Evolutionary conservation across 2,329 filamentous ascomycete species (phyloP), one percentile per base, ranked within the genome.

Genomic region (Aspergillus pseudoglaucus): DNA sequence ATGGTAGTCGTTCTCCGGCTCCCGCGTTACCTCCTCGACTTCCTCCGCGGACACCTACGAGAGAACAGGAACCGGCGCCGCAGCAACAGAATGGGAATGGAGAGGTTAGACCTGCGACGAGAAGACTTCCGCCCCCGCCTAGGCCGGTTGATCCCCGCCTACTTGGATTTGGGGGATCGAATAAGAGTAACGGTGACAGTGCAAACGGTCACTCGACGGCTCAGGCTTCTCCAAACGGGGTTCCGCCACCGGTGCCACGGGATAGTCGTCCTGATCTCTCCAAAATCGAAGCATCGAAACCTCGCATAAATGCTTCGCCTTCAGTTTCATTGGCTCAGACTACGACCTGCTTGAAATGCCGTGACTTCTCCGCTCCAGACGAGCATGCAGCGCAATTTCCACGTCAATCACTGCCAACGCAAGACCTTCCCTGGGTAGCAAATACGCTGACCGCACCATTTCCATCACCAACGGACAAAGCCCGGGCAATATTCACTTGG

Each of bases 401-500:
- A 4, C 76, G 83, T 25, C 70, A 85, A 40, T 80, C 82, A 1
- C 77, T 96, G 15, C 88, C 88, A 40, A 83, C 85, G 0, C 69
- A 72, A 3, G 77, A 82, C 55, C 74, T 93, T 3, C 81, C 78
- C 17, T 87, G 87, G 72, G 77, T 98, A 20, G 90, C 90, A 0
- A 78, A 81, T 45, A 81, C 87, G 45, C 79, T 97, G 17, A 95
- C 89, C 48, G 75, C 78, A 3, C 85, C 87, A 0, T 96, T 97
- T 62, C 70, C 82, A 1, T 95, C 88, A 0, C 72, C 75, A 1
- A 95, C 91, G 0, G 91, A 97, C 67, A 96, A 96, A 71, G 91
- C 93, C 2, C 80, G 93, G 23, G 89, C 83, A 2, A 88, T 98
- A 50, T 97, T 97, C 64, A 88, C 87, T 1, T 98, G 93, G 93